Evolutionary conservation across 2,329 filamentous ascomycete genomes (phyloP), one percentile per base, ranked within the genome.

Genomic region (Fonsecaea erecta): DNA sequence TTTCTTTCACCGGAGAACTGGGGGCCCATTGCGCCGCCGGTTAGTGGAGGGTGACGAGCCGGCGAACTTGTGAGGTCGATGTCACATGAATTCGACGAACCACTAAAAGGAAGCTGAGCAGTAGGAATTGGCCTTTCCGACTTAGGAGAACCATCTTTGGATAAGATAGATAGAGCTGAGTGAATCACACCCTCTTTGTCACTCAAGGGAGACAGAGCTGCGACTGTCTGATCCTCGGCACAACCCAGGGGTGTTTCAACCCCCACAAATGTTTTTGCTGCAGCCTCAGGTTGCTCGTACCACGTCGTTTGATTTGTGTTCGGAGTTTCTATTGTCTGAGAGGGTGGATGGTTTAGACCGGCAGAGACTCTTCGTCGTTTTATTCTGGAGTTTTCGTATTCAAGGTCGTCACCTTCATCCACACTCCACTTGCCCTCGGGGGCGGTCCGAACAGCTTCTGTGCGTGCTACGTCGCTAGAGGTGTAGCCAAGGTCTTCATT

Each of bases 351-450:
- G n/a, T 62, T 46, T 8, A 56, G 28, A 32, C 66, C 60, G 16
- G 34, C 32, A 46, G 64, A 65, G 2, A 70, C 40, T 56, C 57
- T 70, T 30, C 63, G 53, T 56, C 67, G 54, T 62, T 73, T 70
- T 18, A 59, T 70, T 48, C 62, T 59, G 35, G 62, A 63, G 30
- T 61, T 56, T 34, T 68, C 58, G 24, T 54, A 14, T 34, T 64
- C 58, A 28, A 64, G 24, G 18, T 60, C 59, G 37, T 65, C 40
- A 3, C 26, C 53, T 3, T 65, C 62, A 14, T 5, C 9, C 9
- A 53, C 51, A 53, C 21, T 48, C 53, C 46, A 60, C 16, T 35
- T 18, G 7, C 46, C 24, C 18, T 12, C 11, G 5, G 57, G 26
- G 16, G 12, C 12, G 12, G 30, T n/a, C 32, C 52, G 30, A 3